Conservation (phyloP, 1,139 yeast genomes). For the Wickerhamiella pararugosa region DNA sequence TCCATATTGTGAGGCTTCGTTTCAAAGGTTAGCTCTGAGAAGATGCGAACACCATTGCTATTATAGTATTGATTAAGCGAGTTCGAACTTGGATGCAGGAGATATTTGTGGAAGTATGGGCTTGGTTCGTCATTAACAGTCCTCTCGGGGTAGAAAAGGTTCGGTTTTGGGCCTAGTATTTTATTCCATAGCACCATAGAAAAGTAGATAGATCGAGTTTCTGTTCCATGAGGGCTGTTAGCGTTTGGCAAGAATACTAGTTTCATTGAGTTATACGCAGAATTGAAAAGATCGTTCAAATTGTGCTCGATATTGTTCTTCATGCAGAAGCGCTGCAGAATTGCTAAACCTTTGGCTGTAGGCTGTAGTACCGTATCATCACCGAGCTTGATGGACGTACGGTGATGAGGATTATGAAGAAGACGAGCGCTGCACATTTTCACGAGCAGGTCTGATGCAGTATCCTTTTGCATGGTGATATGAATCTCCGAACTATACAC, state of each 20-base stretch:
- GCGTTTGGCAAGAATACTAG: slow-evolving; percentile 57
- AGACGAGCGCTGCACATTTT: slow-evolving; percentile 27
- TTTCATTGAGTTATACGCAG: slow-evolving; percentile 56
- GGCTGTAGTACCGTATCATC: slow-evolving; percentile 48
- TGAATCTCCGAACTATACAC: not conserved
- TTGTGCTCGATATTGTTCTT: slow-evolving; percentile 37
- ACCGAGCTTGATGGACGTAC: slow-evolving; percentile 44
- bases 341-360: slow-evolving; percentile 79
- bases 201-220: slow-evolving; percentile 39
- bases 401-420: slow-evolving; percentile 51
- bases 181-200: slow-evolving; percentile 48
- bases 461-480: not conserved
- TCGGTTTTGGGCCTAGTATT: slow-evolving; percentile 53
- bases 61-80: slow-evolving; percentile 66
- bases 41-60: slow-evolving; percentile 48
- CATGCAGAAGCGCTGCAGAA: slow-evolving; percentile 45
- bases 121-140: slow-evolving; percentile 23
- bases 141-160: slow-evolving; percentile 23
- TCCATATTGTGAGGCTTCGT: not conserved
- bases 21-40: slow-evolving; percentile 29
- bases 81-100: slow-evolving; percentile 82
- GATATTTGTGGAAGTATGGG: slow-evolving; percentile 63
- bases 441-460: not conserved
- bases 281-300: slow-evolving; percentile 29
- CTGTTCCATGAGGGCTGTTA: slow-evolving; percentile 41